phyloP scores from a whole-genome alignment of 257 asterid genomes.

The Solanum chilense region DNA sequence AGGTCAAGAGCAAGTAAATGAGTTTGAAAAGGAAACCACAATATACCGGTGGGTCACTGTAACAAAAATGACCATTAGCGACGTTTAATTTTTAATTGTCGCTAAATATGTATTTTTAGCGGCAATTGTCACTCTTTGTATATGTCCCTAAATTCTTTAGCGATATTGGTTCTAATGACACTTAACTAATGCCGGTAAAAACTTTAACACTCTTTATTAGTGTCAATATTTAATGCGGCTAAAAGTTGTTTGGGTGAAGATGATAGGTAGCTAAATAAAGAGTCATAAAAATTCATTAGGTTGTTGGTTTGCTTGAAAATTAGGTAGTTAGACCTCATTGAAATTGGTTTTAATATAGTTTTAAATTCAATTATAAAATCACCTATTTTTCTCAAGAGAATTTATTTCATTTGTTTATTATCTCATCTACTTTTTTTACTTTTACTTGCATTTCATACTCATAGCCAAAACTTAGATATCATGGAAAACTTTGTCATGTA shows the following conservation, averaged over 20 bases:
- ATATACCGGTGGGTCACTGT: constrained; percentile 8
- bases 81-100: no score
- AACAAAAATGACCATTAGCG: no score
- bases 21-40: constrained; percentile 3
- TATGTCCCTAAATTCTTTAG: no score
- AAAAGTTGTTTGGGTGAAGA: neutral
- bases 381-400: neutral
- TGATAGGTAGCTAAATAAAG: constrained; percentile 4
- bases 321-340: neutral
- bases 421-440: neutral
- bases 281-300: constrained; percentile 2
- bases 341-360: constrained; percentile 4
- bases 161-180: no score
- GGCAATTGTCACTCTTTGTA: no score
- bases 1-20: constrained; percentile 8
- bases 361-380: neutral
- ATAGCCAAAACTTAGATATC: neutral
- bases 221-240: no score
- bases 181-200: no score
- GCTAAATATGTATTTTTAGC: no score
- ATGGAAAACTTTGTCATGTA: neutral
- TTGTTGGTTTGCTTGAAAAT: constrained; percentile 10
- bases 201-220: no score
- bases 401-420: neutral
- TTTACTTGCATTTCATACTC: neutral